Conservation (phyloP, 257 asterid species). For the Fraxinus quadrangulata region DNA sequence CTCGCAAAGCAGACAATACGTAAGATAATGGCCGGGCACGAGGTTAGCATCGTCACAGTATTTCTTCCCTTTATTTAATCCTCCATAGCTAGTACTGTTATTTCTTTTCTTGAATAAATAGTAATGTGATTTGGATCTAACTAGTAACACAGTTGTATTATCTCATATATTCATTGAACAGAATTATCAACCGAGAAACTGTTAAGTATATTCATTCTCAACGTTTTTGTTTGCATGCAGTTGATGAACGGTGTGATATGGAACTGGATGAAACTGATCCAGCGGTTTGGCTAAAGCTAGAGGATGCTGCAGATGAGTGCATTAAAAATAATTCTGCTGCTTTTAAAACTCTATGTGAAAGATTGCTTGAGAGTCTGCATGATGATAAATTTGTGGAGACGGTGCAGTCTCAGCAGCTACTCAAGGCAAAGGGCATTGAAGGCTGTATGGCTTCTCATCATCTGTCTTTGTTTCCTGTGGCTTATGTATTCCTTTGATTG, state of each 20-base stretch:
- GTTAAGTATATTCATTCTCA: neutral
- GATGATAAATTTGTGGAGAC: slow-evolving; percentile 70
- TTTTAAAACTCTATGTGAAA: slow-evolving; percentile 72
- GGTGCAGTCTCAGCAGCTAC: slow-evolving; percentile 54
- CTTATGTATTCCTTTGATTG: slow-evolving; percentile 21
- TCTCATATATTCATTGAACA: neutral
- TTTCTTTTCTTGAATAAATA: slow-evolving; percentile 9
- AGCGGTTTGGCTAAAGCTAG: slow-evolving; percentile 78
- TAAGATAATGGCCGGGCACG: no score
- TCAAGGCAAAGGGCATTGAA: slow-evolving; percentile 54
- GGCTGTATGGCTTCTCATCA: slow-evolving; percentile 27
- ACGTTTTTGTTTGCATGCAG: slow-evolving; percentile 42
- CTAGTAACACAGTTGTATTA: slow-evolving; percentile 1
- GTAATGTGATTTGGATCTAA: no score
- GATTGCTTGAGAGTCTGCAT: slow-evolving; percentile 71
- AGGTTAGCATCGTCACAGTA: no score
- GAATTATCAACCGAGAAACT: neutral
- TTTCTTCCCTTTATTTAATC: neutral
- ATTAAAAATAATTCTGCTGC: slow-evolving; percentile 59
- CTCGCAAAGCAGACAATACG: no score
- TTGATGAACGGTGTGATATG: slow-evolving; percentile 97
- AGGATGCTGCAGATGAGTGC: slow-evolving; percentile 84
- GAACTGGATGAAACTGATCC: slow-evolving; percentile 99
- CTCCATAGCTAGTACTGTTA: slow-evolving; percentile 10
- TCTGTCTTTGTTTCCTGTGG: slow-evolving; percentile 23